Evolutionary conservation across 106 monocot species (phyloP), one percentile per base, ranked within the genome.

Genomic region (Dendrobium nobile): DNA sequence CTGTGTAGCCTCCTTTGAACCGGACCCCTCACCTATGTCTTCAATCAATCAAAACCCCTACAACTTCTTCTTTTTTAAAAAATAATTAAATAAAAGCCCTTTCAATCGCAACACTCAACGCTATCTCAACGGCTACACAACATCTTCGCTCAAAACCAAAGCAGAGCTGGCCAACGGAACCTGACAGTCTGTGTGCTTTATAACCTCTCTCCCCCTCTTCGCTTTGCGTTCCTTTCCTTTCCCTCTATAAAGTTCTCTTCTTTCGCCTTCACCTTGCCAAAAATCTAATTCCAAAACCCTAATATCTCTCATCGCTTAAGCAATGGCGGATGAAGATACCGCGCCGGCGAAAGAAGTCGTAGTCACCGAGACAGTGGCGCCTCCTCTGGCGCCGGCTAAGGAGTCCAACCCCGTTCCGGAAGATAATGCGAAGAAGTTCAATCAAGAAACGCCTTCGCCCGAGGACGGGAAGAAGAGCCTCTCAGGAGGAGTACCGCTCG

Each of bases 31-130:
- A 37, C 33, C 33, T 33, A 33, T 37, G 37, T 3, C 37, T 37
- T 37, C 37, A 37, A 37, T 37, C 37, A 37, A 37, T 37, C 37
- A 37, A 37, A 37, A 37, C 37, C 37, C 37, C 37, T 37, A 37
- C 37, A 0, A 2, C 37, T 37, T 3, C 3, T 37, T 3, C 3
- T 3, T 37, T 3, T 3, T 3, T 37, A 3, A 0, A 3, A 0
- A 37, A 37, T 37, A 37, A 37, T 37, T 37, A 37, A 37, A 37
- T 37, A 37, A 37, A 37, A 51, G 13, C 13, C 51, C 47, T 9
- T 2, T 51, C 51, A 51, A 51, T 51, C 51, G 13, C 51, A 3
- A 51, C 51, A 51, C 51, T 13, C 51, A 51, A 45, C 16, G 70
- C 70, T 70, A 70, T 33, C 6, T 37, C 27, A 37, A 37, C 10